phyloP scores from a whole-genome alignment of 495 filamentous ascomycete genomes.

The Corynascus novoguineensis region DNA sequence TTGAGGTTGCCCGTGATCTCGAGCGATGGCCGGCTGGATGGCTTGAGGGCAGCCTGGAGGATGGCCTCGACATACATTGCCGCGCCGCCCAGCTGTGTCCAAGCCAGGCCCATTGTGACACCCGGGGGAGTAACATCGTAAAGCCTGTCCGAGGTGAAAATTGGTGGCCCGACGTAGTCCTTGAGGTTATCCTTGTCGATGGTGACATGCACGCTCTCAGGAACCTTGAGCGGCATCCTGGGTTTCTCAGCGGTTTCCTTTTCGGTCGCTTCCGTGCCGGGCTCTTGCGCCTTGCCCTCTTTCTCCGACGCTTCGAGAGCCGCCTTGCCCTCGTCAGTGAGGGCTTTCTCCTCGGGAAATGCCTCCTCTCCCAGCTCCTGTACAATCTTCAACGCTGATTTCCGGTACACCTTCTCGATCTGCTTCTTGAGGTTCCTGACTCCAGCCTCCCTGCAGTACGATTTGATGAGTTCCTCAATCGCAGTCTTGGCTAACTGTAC shows the following conservation, averaged over 20 bases:
- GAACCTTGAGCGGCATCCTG: constrained; percentile 75
- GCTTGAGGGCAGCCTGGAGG: constrained; percentile 70
- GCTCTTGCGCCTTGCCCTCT: constrained; percentile 19
- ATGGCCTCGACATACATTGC: constrained; percentile 98
- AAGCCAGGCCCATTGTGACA: constrained; percentile 97
- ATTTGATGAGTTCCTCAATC: constrained; percentile 95
- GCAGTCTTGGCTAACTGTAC: constrained; percentile 77
- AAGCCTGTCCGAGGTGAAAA: constrained; percentile 92
- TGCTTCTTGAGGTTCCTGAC: constrained; percentile 99
- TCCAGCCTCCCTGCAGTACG: constrained; percentile 93
- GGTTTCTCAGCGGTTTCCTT: constrained; percentile 56
- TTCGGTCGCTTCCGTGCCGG: constrained; percentile 19
- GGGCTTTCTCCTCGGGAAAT: constrained; percentile 71
- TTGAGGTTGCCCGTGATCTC: constrained; percentile 93
- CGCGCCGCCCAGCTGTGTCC: constrained; percentile 96
- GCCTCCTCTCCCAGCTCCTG: constrained; percentile 87
- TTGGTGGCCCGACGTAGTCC: constrained; percentile 93
- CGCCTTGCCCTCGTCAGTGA: constrained; percentile 84
- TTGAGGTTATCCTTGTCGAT: constrained; percentile 89
- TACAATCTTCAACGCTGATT: constrained; percentile 94
- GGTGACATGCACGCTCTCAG: constrained; percentile 76
- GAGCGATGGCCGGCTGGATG: constrained; percentile 67
- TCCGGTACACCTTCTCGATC: constrained; percentile 98
- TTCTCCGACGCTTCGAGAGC: constrained; percentile 57
- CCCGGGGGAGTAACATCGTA: constrained; percentile 95